These are phyloP conservation scores for Phialemonium atrogriseum DNA, from an alignment of 2,329 filamentous ascomycete species.

Conservation along the genomic window DNA sequence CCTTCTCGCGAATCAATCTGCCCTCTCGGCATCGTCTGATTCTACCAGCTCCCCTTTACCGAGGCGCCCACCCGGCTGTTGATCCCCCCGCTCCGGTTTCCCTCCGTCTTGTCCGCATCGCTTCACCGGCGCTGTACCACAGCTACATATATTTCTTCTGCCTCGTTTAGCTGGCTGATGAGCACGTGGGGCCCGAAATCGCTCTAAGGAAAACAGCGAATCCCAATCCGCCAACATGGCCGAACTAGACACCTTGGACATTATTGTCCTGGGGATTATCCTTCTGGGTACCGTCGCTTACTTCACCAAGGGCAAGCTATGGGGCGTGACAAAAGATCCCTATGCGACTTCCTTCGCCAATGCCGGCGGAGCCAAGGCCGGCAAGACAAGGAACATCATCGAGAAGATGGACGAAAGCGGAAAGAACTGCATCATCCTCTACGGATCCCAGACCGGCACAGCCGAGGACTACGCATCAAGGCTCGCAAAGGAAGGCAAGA, in stretches of 20 bases:
- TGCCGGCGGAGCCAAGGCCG: slow-evolving; percentile 63
- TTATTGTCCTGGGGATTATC: slow-evolving; percentile 80
- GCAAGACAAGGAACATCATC: slow-evolving; percentile 83
- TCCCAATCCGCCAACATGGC: slow-evolving; percentile 57
- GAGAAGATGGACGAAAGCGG: slow-evolving; percentile 92
- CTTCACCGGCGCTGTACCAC: too few relatives aligned
- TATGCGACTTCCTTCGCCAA: slow-evolving; percentile 70
- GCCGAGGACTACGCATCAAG: slow-evolving; percentile 97
- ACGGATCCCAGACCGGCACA: slow-evolving; percentile 95
- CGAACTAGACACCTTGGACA: slow-evolving; percentile 91
- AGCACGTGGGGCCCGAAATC: too few relatives aligned
- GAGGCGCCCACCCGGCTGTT: too few relatives aligned
- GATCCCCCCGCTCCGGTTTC: too few relatives aligned
- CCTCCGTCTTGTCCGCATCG: too few relatives aligned
- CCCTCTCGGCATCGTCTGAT: too few relatives aligned
- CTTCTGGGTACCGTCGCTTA: slow-evolving; percentile 85
- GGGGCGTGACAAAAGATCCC: slow-evolving; percentile 81
- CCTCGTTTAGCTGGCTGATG: too few relatives aligned
- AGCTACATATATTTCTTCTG: not conserved
- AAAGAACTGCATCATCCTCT: slow-evolving; percentile 98
- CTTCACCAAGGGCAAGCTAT: slow-evolving; percentile 95
- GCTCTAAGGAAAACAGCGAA: too few relatives aligned
- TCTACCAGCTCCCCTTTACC: too few relatives aligned
- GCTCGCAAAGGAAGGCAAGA: slow-evolving; percentile 93
- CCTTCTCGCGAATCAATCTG: too few relatives aligned